Evolutionary conservation across 1,284 basidiomycete species (phyloP).

Genomic region (Apiotrichum porosum): DNA sequence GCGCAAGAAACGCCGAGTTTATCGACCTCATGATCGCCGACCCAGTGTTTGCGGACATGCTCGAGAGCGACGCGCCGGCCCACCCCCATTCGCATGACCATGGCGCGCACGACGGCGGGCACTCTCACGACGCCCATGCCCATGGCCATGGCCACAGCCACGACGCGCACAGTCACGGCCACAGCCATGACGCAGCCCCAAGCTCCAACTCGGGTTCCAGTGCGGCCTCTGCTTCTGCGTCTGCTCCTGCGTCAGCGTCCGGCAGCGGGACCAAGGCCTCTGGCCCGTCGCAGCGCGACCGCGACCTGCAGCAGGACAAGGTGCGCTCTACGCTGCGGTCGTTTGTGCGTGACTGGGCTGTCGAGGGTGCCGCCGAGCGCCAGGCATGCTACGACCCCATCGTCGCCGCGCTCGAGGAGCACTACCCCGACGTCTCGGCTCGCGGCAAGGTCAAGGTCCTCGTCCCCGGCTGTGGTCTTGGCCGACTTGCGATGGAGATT

Average conservation of each 20-base stretch:
- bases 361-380: conserved; percentile 69
- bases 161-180: background rate
- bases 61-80: conserved; percentile 13
- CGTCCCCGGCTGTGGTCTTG: conserved; percentile 82
- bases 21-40: conserved; percentile 46
- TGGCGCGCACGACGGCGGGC: conserved; percentile 17
- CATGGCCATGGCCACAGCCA: conserved; percentile 1
- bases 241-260: no score
- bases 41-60: conserved; percentile 45
- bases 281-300: conserved; percentile 21
- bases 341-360: conserved; percentile 85
- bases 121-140: conserved; percentile 12
- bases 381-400: conserved; percentile 73
- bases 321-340: conserved; percentile 82
- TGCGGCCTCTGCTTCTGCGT: no score
- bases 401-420: conserved; percentile 63
- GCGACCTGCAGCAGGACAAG: conserved; percentile 56
- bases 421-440: conserved; percentile 55
- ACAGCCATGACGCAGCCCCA: background rate
- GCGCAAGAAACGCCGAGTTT: conserved; percentile 44
- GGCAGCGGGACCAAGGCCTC: conserved; percentile 20
- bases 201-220: no score
- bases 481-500: conserved; percentile 78
- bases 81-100: conserved; percentile 21
- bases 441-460: conserved; percentile 56